Evolutionary conservation across 2,329 filamentous ascomycete species (phyloP).

Genomic region (Epichloe festucae): DNA sequence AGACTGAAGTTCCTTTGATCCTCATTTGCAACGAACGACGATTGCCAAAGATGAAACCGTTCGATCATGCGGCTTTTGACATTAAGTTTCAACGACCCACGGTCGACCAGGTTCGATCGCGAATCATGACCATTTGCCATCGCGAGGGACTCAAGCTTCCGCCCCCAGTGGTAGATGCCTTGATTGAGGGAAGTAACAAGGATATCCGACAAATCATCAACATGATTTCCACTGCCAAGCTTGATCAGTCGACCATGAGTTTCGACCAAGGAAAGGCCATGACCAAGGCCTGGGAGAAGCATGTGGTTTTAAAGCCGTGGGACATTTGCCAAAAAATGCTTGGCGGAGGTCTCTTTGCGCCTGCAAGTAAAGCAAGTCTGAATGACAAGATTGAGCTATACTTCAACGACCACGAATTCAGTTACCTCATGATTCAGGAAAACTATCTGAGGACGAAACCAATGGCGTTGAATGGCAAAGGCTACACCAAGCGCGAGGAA

Average conservation of each 20-base stretch:
- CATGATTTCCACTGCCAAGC: slow-evolving; percentile 89
- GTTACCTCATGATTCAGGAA: slow-evolving; percentile 93
- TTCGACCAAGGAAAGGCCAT: slow-evolving; percentile 83
- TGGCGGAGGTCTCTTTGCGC: slow-evolving; percentile 71
- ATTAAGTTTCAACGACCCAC: slow-evolving; percentile 81
- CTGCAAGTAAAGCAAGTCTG: slow-evolving; percentile 69
- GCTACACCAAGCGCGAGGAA: slow-evolving; percentile 50
- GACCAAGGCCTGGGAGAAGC: slow-evolving; percentile 98
- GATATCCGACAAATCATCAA: slow-evolving; percentile 98
- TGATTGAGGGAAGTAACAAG: slow-evolving; percentile 90
- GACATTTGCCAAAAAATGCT: slow-evolving; percentile 94
- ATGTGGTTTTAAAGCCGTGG: slow-evolving; percentile 93
- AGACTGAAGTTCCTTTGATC: slow-evolving; percentile 88
- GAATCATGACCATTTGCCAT: slow-evolving; percentile 91
- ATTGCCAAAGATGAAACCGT: slow-evolving; percentile 95
- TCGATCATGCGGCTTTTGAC: slow-evolving; percentile 75
- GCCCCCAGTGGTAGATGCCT: slow-evolving; percentile 69
- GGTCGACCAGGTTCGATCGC: slow-evolving; percentile 77
- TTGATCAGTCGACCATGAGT: slow-evolving; percentile 68
- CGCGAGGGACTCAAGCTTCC: slow-evolving; percentile 83
- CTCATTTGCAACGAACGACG: slow-evolving; percentile 94
- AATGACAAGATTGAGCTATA: slow-evolving; percentile 99
- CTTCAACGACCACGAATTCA: slow-evolving; percentile 98
- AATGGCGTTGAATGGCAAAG: slow-evolving; percentile 41
- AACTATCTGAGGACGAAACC: slow-evolving; percentile 87